Evolutionary conservation across 371 early-diverging fungal species (phyloP), one percentile per base, ranked within the genome.

Genomic region (Mortierella sp.): DNA sequence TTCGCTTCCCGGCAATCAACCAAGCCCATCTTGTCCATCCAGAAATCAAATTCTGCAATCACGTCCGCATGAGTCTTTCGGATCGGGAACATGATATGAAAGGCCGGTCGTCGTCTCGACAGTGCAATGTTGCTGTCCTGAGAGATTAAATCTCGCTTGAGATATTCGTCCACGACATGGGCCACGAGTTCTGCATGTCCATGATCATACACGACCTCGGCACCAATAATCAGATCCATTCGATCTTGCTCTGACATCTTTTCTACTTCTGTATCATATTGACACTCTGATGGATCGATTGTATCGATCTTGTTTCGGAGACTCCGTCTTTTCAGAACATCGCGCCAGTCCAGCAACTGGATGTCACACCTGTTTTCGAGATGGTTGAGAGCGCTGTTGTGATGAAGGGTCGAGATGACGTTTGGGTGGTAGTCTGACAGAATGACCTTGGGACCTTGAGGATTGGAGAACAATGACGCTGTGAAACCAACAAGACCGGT

Each of bases 71-170:
- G 76, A 0, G 76, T 75, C 32, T 59, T 60, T 4, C 76, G 69
- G 54, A 75, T 64, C 21, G 76, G 76, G 47, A 75, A 75, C 76
- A 75, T 75, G 57, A 75, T 68, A 47, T 75, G 76, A 39, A 75
- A 75, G 0, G 76, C 76, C 6, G 76, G 76, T 30, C 76, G 44
- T 8, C 64, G 59, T n/a, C 53, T 47, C 14, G 30, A 31, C 7
- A 66, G 54, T 6, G 66, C 57, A 9, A 72, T 34, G 4, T 19
- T 6, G 2, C 15, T 4, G 34, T 66, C 56, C 3, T 51, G 6
- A 6, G 67, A 66, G 32, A 73, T 73, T 23, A 63, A 44, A 0
- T 68, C 57, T 23, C 60, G 64, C 44, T 75, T 75, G 32, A 75
- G 53, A 44, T 56, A 69, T 48, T 69, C 69, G 41, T 75, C 76